Evolutionary conservation across 202 grass and related monocot genomes (phyloP).

Genomic region (Panicum virgatum): DNA sequence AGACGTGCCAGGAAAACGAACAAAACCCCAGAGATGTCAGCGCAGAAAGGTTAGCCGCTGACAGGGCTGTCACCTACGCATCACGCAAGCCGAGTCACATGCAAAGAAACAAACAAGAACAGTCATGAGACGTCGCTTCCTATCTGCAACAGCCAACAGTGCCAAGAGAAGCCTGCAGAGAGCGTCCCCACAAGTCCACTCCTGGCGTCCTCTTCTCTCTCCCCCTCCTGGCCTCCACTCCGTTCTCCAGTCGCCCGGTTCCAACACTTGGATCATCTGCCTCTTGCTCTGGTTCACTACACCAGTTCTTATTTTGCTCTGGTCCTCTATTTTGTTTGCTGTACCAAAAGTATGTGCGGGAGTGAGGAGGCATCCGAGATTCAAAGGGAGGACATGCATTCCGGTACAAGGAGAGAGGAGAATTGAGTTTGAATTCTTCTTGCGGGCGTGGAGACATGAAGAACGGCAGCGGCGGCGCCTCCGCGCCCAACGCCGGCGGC

Average conservation of each 20-base stretch:
- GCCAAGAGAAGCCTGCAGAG: neutral
- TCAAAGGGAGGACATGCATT: slow-evolving; percentile 29
- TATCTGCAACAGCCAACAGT: neutral
- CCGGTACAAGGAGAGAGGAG: neutral
- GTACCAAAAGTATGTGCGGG: neutral
- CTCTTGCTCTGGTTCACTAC: slow-evolving; percentile 35
- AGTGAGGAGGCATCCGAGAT: slow-evolving; percentile 31
- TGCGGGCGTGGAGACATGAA: slow-evolving; percentile 34
- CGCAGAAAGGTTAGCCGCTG: slow-evolving; percentile 40
- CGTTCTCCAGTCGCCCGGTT: neutral
- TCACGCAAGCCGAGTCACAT: neutral
- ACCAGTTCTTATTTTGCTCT: neutral
- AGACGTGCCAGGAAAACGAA: too few species aligned
- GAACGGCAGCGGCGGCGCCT: slow-evolving; percentile 3
- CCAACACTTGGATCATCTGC: slow-evolving; percentile 32
- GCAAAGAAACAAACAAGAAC: slow-evolving; percentile 34
- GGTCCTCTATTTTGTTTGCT: too few species aligned
- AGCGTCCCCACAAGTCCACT: neutral
- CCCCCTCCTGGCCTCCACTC: neutral
- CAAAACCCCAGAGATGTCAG: slow-evolving; percentile 10
- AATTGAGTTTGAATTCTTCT: slow-evolving; percentile 7
- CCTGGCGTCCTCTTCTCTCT: neutral
- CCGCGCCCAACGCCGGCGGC: slow-evolving; percentile 19
- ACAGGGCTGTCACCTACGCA: slow-evolving; percentile 28
- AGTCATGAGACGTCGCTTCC: slow-evolving; percentile 43